phyloP scores from a whole-genome alignment of 768 basidiomycete species.

The Mycena maculata region DNA sequence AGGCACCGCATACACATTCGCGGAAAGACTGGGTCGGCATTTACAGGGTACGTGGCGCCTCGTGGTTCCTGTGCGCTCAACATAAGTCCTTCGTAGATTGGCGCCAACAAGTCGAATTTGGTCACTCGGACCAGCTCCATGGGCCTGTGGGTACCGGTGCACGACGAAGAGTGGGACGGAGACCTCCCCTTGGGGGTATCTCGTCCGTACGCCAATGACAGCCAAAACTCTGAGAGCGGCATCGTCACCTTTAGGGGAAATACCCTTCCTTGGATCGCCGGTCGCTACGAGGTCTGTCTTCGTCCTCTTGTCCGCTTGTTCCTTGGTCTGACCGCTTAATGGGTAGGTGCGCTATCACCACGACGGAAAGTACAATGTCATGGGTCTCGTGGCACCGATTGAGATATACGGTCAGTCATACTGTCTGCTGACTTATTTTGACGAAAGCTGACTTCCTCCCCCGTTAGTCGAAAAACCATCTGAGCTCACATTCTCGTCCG shows the following conservation, averaged over 20 bases:
- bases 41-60: constrained; percentile 67
- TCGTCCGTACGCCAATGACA: constrained; percentile 46
- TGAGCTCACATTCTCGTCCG: constrained; percentile 69
- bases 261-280: constrained; percentile 87
- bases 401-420: constrained; percentile 84
- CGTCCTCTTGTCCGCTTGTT: background rate
- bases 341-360: constrained; percentile 89
- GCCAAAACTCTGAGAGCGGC: constrained; percentile 61
- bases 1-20: constrained; percentile 87
- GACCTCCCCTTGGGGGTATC: constrained; percentile 71
- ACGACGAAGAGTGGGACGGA: constrained; percentile 94
- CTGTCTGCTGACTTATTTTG: background rate
- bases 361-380: constrained; percentile 97
- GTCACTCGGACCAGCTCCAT: constrained; percentile 88
- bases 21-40: constrained; percentile 97
- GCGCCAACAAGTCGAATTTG: constrained; percentile 84
- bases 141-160: constrained; percentile 94
- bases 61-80: constrained; percentile 10
- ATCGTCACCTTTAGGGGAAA: constrained; percentile 80
- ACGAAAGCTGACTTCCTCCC: constrained; percentile 22
- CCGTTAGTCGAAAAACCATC: constrained; percentile 74
- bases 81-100: constrained; percentile 63
- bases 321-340: background rate
- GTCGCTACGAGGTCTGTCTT: constrained; percentile 83
- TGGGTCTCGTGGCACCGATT: constrained; percentile 85